Percentiles rank a stretch among this genome's conserved stretches.
phyloP scores from a whole-genome alignment of 1,284 basidiomycete genomes.

The Sporisorium sorghi region DNA sequence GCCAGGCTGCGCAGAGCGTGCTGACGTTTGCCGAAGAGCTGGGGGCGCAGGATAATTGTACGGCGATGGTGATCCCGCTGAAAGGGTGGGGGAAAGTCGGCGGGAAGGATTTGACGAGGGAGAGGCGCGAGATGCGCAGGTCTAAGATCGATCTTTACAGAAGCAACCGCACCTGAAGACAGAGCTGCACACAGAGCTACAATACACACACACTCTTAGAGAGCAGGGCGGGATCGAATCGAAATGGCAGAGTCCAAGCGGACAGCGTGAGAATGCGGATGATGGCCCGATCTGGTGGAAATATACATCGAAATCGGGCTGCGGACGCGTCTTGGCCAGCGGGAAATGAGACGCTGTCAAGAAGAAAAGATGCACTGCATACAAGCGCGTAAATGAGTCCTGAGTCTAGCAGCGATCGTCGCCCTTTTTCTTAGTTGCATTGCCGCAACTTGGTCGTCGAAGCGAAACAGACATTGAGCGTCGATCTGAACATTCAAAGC shows the following conservation, averaged over 20 bases:
- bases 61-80: constrained; percentile 90
- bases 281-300: background rate
- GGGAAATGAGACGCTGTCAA: background rate
- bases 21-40: constrained; percentile 89
- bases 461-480: background rate
- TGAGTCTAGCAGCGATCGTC: too few species aligned
- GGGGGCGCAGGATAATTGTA: constrained; percentile 87
- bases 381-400: constrained; percentile 15
- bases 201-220: constrained; percentile 8
- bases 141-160: constrained; percentile 57
- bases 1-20: constrained; percentile 83
- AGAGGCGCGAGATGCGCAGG: constrained; percentile 49
- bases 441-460: background rate
- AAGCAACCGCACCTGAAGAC: constrained; percentile 46
- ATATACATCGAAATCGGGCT: constrained; percentile 10
- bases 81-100: constrained; percentile 87
- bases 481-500: background rate
- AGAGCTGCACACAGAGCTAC: background rate
- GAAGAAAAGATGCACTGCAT: background rate
- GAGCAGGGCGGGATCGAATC: too few species aligned
- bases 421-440: background rate
- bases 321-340: constrained; percentile 14
- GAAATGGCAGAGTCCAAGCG: background rate
- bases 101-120: constrained; percentile 82
- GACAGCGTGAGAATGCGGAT: background rate